Evolutionary conservation across 1,139 yeast genomes (phyloP), one percentile per base, ranked within the genome.

Genomic region (Arxiozyma bovina): DNA sequence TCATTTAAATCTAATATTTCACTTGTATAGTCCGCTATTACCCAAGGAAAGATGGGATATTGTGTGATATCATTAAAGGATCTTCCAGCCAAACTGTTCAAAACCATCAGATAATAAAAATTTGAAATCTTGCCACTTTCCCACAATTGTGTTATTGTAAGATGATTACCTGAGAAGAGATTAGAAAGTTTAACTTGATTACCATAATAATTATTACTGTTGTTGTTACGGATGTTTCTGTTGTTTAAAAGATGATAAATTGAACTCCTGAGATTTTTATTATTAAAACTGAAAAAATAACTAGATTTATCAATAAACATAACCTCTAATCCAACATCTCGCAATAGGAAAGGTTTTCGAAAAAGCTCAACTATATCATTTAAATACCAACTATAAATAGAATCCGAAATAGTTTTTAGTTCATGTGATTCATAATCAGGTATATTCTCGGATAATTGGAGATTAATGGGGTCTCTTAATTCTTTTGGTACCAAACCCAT

Each of bases 1-100:
- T 86, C 73, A 3, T 72, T 67, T 42, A 88, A 71, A 65, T 88
- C 90, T 21, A 88, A 71, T 6, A 70, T 75, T 1, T 79, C 81
- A 60, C 91, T 84, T 1, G 80, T 75, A 64, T 88, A 87, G 65
- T 88, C 95, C 0, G 94, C 83, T 57, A 88, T 77, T 0, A 88
- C 87, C 95, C 96, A 88, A 0, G 96, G 96, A 60, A 88, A 88
- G 0, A 88, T 86, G 0, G 96, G 96, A 64, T 88, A 88, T 61
- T 88, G 96, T 0, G 96, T 87, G 54, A 88, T 70, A 66, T 88
- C 96, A 68, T 88, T 88, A 67, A 83, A 87, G 0, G 96, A 87
- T 60, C 96, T 73, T 0, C 96, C 96, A 0, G 96, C 94, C 54
- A 88, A 69, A 0, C 94, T 87, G 64, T 88, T 88, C 27, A 88